phyloP scores from a whole-genome alignment of 2,329 filamentous ascomycete genomes.

The Stromatinia cepivora region DNA sequence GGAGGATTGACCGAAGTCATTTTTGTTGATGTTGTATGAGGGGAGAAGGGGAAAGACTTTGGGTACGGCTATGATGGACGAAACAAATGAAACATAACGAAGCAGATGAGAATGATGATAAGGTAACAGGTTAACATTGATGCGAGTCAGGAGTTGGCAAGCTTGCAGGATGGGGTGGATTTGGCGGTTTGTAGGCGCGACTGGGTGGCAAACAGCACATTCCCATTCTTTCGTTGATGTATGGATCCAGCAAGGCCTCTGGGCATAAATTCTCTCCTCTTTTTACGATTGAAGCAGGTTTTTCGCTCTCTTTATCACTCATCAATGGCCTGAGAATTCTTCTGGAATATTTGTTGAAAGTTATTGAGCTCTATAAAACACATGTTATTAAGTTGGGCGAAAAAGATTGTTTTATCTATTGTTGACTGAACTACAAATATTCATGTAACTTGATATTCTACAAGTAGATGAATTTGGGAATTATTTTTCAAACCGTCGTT shows the following conservation, averaged over 20 bases:
- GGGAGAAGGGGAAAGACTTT: background rate
- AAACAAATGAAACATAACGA: conserved; percentile 1
- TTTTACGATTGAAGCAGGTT: background rate
- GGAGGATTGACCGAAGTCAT: conserved; percentile 45
- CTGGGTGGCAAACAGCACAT: background rate
- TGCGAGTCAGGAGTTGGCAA: background rate
- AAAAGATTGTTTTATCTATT: background rate
- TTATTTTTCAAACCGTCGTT: background rate
- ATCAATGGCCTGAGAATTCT: background rate
- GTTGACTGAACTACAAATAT: background rate
- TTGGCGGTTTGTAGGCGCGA: background rate
- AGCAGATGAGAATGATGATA: background rate
- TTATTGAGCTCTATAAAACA: background rate
- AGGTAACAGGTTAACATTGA: background rate
- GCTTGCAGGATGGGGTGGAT: background rate
- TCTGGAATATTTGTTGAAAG: background rate
- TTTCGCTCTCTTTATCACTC: background rate
- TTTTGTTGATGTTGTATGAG: conserved; percentile 28
- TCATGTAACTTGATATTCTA: background rate
- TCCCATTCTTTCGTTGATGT: conserved; percentile 14
- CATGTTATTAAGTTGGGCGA: background rate
- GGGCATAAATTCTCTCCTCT: background rate
- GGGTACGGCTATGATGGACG: background rate
- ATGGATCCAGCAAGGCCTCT: background rate
- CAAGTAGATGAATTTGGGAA: background rate